Conservation (phyloP, 1,139 yeast genomes). For the Taphrina flavorubra region DNA sequence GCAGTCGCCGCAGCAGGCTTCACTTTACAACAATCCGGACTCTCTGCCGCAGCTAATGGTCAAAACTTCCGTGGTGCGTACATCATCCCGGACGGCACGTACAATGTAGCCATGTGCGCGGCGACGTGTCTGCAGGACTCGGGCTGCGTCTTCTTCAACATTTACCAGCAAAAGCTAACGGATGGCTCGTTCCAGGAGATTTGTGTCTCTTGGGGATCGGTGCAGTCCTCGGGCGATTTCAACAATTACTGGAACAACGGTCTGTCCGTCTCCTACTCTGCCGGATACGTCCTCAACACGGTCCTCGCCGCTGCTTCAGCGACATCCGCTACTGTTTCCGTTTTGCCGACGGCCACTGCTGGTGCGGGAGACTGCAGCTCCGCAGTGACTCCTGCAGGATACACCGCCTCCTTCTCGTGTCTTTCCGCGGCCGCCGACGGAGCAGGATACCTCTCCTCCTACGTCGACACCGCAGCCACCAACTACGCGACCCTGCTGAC, state of each 20-base stretch:
- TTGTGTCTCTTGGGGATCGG: conserved; percentile 8
- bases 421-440: conserved; percentile 10
- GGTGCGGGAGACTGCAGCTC: neutral
- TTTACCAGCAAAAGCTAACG: conserved; percentile 12
- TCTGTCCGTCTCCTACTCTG: neutral
- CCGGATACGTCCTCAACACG: conserved; percentile 4
- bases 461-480: conserved; percentile 7
- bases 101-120: conserved; percentile 3
- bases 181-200: conserved; percentile 6
- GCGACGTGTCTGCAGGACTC: neutral
- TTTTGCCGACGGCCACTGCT: neutral
- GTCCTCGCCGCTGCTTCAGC: neutral
- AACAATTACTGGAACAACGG: conserved; percentile 20
- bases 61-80: neutral
- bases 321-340: neutral
- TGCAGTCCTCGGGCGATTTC: neutral
- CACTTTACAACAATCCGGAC: neutral
- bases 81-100: conserved; percentile 2
- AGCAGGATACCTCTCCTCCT: conserved; percentile 8
- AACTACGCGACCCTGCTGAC: neutral
- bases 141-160: conserved; percentile 21
- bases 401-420: neutral
- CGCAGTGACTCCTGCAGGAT: neutral
- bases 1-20: conserved; percentile 2
- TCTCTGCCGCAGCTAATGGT: conserved; percentile 10